These are phyloP conservation scores for Styphnolobium japonicum DNA, from an alignment of 306 rosid species.

Conservation along the genomic window DNA sequence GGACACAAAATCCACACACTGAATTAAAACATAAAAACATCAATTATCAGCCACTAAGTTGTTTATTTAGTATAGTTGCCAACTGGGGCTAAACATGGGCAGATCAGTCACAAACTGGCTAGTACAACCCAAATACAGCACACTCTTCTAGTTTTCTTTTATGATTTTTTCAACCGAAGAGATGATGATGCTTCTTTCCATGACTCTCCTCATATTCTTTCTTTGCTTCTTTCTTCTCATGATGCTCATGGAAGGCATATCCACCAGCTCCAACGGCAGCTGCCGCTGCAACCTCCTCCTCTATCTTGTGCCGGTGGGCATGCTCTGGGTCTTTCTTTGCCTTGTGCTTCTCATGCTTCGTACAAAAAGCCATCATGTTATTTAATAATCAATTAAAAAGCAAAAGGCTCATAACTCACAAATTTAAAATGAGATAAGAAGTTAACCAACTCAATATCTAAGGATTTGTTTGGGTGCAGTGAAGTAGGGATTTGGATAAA, in stretches of 20 bases:
- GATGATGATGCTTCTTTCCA: slow-evolving; percentile 34
- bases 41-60: too few species aligned
- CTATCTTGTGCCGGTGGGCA: slow-evolving; percentile 51
- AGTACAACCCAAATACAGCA: neutral
- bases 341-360: slow-evolving; percentile 53
- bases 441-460: neutral
- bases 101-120: too few species aligned
- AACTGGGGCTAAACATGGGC: too few species aligned
- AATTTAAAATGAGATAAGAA: neutral
- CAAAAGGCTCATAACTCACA: neutral
- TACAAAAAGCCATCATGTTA: neutral
- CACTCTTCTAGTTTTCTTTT: neutral
- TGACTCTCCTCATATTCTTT: slow-evolving; percentile 24
- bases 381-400: neutral
- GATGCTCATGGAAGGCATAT: slow-evolving; percentile 55
- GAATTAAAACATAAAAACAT: neutral
- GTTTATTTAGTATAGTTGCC: too few species aligned
- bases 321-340: slow-evolving; percentile 46
- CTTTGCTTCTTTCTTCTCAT: slow-evolving; percentile 46
- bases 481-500: too few species aligned
- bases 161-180: slow-evolving; percentile 15
- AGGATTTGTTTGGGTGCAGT: too few species aligned
- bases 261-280: slow-evolving; percentile 51
- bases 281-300: slow-evolving; percentile 51
- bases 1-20: too few species aligned